Evolutionary conservation across 148 eudicot species (phyloP), one percentile per base, ranked within the genome.

Genomic region (Vaccinium corymbosum): DNA sequence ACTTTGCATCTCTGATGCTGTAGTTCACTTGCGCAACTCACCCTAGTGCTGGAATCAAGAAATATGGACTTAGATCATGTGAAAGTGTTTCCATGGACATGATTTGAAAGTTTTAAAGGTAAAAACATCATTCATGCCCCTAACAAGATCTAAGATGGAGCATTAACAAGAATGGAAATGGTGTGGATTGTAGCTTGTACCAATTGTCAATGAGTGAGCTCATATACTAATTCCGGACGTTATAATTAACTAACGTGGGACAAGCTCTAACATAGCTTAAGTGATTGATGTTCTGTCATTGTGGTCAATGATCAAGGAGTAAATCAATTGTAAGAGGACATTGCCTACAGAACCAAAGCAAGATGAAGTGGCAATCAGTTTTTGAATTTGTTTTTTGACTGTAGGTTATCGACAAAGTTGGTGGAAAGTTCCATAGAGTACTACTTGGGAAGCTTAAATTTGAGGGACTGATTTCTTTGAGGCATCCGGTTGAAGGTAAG

Each of bases 391-490:
- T 73, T 6, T 17, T 38, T 7, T 73, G 77, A 46, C 77, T 5
- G 7, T 42, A 73, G 77, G 48, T 16, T 73, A 2, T 42, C 6
- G 46, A 70, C 42, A 70, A 29, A 70, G 74, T 70, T 29, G 17
- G 46, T 27, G 46, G 42, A 14, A 66, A 66, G 72, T 25, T 66
- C 22, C 2, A 11, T 71, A 71, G 76, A 71, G 32, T 29, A 32
- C 46, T 32, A 70, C 42, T 4, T 27, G 46, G 46, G 46, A 71
- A 71, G 38, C 46, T 71, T 10, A 27, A 27, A 46, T 70, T 70
- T 71, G 48, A 71, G 75, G 75, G 42, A 71, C 20, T 75, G 53
- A 42, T 48, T 46, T 38, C 22, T 75, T 74, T 75, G 78, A 75
- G 6, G 25, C 20, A 75, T 75, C 49, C 1, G n/a, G 50, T 35